Conservation (phyloP, 139 green algal genomes). For the Coelastrella sp. region DNA sequence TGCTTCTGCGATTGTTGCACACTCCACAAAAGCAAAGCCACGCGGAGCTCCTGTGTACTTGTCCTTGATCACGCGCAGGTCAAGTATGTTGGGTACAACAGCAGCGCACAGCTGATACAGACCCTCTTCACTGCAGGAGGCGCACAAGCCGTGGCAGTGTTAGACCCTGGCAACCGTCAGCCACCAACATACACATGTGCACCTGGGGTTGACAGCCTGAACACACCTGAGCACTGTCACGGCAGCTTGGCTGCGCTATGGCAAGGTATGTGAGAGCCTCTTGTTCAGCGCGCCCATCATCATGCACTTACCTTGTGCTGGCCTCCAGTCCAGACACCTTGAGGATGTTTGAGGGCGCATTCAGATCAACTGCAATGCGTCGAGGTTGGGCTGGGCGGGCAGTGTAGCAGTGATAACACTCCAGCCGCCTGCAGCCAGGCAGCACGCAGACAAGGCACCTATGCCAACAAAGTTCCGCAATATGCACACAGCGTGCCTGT, state of each 20-base stretch:
- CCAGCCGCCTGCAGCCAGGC: constrained; percentile 65
- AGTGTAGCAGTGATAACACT: constrained; percentile 82
- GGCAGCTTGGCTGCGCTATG: too few species aligned
- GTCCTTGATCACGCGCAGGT: constrained; percentile 80
- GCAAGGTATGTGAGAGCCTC: too few species aligned
- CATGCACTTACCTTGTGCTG: neutral
- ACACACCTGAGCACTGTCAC: too few species aligned
- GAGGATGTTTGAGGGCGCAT: constrained; percentile 70
- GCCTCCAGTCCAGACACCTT: constrained; percentile 70
- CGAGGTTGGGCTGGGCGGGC: constrained; percentile 54
- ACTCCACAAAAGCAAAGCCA: constrained; percentile 74
- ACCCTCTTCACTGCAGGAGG: constrained; percentile 64
- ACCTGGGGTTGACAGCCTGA: neutral
- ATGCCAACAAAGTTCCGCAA: neutral
- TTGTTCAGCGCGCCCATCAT: neutral
- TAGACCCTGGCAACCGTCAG: neutral
- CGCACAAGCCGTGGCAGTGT: neutral
- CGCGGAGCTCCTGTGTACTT: constrained; percentile 72
- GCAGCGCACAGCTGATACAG: constrained; percentile 64
- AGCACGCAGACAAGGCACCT: neutral
- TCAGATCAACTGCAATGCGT: constrained; percentile 48
- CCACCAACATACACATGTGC: neutral
- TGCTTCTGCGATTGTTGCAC: constrained; percentile 60
- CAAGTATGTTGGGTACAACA: constrained; percentile 58
- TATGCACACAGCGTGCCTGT: neutral